Base-by-base conservation (phyloP, 2,329 filamentous ascomycete species). In the Zelopaecilomyces penicillatus region DNA sequence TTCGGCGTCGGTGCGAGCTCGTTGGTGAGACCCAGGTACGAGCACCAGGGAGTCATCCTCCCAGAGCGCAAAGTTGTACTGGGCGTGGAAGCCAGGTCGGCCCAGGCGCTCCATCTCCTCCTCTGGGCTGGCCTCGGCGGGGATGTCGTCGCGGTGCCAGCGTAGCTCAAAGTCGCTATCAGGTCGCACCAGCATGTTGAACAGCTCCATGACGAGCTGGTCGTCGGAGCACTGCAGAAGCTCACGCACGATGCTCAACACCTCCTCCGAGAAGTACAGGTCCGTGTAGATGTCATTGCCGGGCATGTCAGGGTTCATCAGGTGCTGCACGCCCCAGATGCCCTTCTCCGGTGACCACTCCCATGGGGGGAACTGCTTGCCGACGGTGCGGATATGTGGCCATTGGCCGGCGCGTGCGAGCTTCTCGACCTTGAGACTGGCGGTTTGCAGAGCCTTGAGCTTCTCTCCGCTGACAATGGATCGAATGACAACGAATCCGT, bases 321-420 rank as follows among this genome's bases (percentile, higher is more conserved):
- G 74, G 63, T 90, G 85, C 70, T 95, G 88, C 3, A 94, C 83
- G 51, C 87, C 88, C 89, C 88, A 95, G 63, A 95, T 94, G 19
- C 87, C 87, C 42, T 73, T 63, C 3, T 68, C 64, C 1, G 73
- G 67, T 41, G 71, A 69, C n/a, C 70, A 71, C 4, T 76, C 70
- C 88, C 88, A 95, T 0, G 89, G 89, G 1, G 88, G 89, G 67
- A 95, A 95, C 65, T 95, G 88, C 65, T 94, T 94, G 43, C 86
- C 86, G 3, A 93, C 77, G 1, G 86, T 91, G 52, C 88, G 84
- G 57, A 94, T 81, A 65, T 85, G 76, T 3, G 86, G 86, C 88
- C 88, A 95, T 50, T 73, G 58, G 33, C 87, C 87, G n/a, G 69
- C 54, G 50, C 85, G 80, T 36, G 85, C 83, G 36, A 78, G 67